Base-by-base conservation (phyloP, 2,329 filamentous ascomycete genomes). In the Venturia pyrina region DNA sequence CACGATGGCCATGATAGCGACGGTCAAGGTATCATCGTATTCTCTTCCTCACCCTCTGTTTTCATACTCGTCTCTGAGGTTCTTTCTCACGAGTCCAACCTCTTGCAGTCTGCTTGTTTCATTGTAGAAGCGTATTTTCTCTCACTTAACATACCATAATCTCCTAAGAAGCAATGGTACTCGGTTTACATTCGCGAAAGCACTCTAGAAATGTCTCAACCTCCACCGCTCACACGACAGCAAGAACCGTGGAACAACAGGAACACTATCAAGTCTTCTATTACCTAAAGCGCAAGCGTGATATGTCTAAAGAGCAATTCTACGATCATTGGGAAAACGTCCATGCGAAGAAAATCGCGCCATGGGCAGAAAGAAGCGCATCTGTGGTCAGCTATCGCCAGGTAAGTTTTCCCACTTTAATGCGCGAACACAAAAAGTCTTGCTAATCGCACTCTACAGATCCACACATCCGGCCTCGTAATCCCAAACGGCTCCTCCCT, bases 271-370 rank as follows among this genome's bases (percentile, higher is more conserved):
- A 71, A 40, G 67, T 71, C 48, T 13, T 71, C 21, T 68, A 65
- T 11, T 70, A 70, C 67, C 70, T 74, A 63, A 71, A 69, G 61
- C 71, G 73, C 21, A 71, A 72, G 32, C 71, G 69, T n/a, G 67
- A 69, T 46, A 66, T 75, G 28, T 73, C 71, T 7, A 71, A 65
- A 24, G 72, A 69, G 13, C 68, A 75, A 62, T 75, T 76, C 69
- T 75, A 75, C 71, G 66, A 72, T 59, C 74, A 75, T 68, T 77
- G 74, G 74, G 66, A 73, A 64, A 68, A 73, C 15, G 67, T 73
- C 6, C 74, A 76, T 66, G 74, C 69, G 4, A 71, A 71, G 4
- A 73, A 76, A 41, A 73, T 75, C 17, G 70, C 70, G 64, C 72
- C 75, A 0, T 76, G 74, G 75, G 72, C 72, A 13, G 66, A 72